Evolutionary conservation across 306 rosid species (phyloP), one percentile per base, ranked within the genome.

Genomic region (Casuarina cunninghamiana): DNA sequence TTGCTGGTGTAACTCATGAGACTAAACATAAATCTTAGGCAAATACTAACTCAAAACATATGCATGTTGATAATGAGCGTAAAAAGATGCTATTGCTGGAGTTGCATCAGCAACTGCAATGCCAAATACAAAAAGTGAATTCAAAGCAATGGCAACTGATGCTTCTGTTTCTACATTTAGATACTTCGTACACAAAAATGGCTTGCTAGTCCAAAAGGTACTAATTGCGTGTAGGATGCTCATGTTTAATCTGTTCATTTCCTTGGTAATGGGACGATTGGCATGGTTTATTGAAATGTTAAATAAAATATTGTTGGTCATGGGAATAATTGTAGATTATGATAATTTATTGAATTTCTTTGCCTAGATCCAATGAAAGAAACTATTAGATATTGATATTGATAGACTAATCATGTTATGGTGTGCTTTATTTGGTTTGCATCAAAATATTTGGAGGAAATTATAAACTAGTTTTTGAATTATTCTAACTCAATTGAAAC

Each of bases 91-190:
- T 41, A 84, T 51, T 5, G 84, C 76, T 39, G 89, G 77, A 77
- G 82, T 74, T 35, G 87, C 35, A 50, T 72, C 92, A 16, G 70
- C 80, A 70, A 17, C 68, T 2, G 91, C 83, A 70, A 80, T 54
- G 63, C 82, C 90, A 58, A 83, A 86, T 79, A 55, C 94, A 1
- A 93, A 88, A 74, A 96, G 99, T 76, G 99, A 96, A 74, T 96
- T 93, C 62, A 96, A 96, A 93, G 98, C 94, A 74, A 93, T 96
- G 98, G 99, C 98, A 11, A 98, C 99, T 38, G 99, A 96, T 91
- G 93, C 99, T 46, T 96, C 99, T 26, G 99, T 96, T 21, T 93
- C 93, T 77, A 82, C 98, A 8, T 96, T 93, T 37, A 98, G 99
- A 61, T 68, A 57, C 62, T 87, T 43, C 91, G 99, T 96, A 93